Evolutionary conservation across 352 stramenopile species (phyloP).

Genomic region (Pythium biforme): DNA sequence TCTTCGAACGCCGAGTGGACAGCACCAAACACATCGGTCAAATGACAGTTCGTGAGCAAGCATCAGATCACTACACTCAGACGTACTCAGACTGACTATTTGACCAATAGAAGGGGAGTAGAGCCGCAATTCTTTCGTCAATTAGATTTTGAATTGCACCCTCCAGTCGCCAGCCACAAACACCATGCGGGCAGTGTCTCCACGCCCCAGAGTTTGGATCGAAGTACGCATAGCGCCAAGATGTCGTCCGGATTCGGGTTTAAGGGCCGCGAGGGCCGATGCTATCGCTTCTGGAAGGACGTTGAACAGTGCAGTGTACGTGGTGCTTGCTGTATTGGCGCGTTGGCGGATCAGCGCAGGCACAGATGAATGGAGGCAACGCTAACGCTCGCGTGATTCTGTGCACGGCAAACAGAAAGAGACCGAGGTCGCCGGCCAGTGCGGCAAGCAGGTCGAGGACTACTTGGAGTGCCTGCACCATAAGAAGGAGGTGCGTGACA

Average conservation of each 20-base stretch:
- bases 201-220: not conserved
- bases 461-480: conserved; percentile 96
- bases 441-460: conserved; percentile 88
- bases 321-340: not conserved
- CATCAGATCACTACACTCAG: no score
- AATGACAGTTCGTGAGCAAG: no score
- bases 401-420: conserved; percentile 55
- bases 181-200: not conserved
- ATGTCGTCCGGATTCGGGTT: conserved; percentile 96
- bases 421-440: conserved; percentile 76
- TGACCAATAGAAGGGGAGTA: not conserved
- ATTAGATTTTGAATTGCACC: conserved; percentile 17
- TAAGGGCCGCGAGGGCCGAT: conserved; percentile 89
- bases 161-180: not conserved
- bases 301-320: conserved; percentile 94
- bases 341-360: no score
- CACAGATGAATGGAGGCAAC: not conserved
- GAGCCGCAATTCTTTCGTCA: conserved; percentile 1
- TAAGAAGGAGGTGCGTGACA: conserved; percentile 88
- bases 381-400: conserved; percentile 8
- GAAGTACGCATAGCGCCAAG: conserved; percentile 4
- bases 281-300: conserved; percentile 94
- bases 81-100: not conserved
- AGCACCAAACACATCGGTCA: no score
- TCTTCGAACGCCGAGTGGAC: not conserved